Conservation (phyloP, 768 basidiomycete species). For the Hygrophoropsis aurantiaca region DNA sequence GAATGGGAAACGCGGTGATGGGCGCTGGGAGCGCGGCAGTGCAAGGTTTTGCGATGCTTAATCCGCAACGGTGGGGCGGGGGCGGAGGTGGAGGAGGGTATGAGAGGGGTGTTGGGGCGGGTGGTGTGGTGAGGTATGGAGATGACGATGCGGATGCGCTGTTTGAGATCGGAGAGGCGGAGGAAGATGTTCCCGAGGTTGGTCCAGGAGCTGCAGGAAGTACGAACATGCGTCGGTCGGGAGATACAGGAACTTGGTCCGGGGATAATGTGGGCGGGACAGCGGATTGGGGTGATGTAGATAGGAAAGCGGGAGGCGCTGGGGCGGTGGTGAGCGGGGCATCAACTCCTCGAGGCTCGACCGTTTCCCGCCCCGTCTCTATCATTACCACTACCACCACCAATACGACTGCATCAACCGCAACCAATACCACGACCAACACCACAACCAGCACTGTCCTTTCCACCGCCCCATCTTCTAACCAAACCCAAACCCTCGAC, state of each 20-base stretch:
- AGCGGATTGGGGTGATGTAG: constrained; percentile 2
- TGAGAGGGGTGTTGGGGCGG: constrained; percentile 1
- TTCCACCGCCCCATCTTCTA: neutral
- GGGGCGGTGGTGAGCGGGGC: constrained; percentile 13
- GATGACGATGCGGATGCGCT: constrained; percentile 37
- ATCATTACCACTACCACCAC: neutral
- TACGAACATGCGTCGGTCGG: neutral
- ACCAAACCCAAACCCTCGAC: constrained; percentile 56
- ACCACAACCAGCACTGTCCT: neutral
- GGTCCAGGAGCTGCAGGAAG: constrained; percentile 17
- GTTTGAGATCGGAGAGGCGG: constrained; percentile 51
- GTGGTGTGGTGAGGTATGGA: constrained; percentile 6
- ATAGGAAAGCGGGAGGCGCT: constrained; percentile 25
- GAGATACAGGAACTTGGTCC: neutral
- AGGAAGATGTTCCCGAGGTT: constrained; percentile 29
- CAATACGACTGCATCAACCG: neutral
- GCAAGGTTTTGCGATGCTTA: constrained; percentile 85
- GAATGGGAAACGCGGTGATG: constrained; percentile 59
- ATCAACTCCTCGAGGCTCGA: neutral
- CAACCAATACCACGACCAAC: neutral
- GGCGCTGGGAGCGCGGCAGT: constrained; percentile 75
- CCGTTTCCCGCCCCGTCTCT: neutral
- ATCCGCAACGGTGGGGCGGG: constrained; percentile 83
- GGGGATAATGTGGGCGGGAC: constrained; percentile 5
- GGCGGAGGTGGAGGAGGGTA: constrained; percentile 10